These are phyloP conservation scores for Calocera cornea DNA, from an alignment of 768 basidiomycete species.

Conservation along the genomic window DNA sequence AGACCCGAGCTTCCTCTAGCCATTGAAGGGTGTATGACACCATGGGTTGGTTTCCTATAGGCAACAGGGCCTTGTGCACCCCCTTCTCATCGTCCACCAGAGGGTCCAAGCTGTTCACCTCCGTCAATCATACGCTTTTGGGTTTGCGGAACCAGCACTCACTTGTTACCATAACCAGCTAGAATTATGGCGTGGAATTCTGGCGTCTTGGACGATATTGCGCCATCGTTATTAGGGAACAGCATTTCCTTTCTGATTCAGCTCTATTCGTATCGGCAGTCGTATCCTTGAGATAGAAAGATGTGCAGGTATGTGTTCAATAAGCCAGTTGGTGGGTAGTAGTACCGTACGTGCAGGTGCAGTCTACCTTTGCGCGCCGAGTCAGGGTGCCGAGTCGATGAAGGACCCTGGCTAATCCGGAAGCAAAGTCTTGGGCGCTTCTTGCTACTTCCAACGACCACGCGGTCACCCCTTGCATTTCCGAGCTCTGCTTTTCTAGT, in stretches of 20 bases:
- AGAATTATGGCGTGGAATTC: slow-evolving; percentile 85
- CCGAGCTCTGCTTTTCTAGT: too few species aligned
- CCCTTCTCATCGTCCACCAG: slow-evolving; percentile 1
- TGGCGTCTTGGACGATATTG: slow-evolving; percentile 13
- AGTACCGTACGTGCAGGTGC: neutral
- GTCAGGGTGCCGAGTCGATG: neutral
- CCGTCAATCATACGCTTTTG: neutral
- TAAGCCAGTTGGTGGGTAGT: neutral
- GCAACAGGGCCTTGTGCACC: slow-evolving; percentile 67
- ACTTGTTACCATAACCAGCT: slow-evolving; percentile 89
- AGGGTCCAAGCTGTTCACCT: neutral
- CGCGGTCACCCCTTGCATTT: too few species aligned
- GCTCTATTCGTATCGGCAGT: neutral
- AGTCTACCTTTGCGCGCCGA: neutral
- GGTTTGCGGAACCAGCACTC: slow-evolving; percentile 22
- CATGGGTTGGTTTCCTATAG: slow-evolving; percentile 77
- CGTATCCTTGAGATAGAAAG: neutral
- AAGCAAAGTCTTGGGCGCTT: neutral
- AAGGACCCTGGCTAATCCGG: neutral
- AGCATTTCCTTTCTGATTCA: neutral
- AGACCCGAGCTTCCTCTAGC: slow-evolving; percentile 76
- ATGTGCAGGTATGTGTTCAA: neutral
- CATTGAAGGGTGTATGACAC: slow-evolving; percentile 72
- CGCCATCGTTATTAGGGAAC: neutral
- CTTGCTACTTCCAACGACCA: neutral